A percentile compares a stretch with the other conserved stretches of the same genome.
phyloP scores from a whole-genome alignment of 2,329 filamentous ascomycete species.

The Cercospora sp. region DNA sequence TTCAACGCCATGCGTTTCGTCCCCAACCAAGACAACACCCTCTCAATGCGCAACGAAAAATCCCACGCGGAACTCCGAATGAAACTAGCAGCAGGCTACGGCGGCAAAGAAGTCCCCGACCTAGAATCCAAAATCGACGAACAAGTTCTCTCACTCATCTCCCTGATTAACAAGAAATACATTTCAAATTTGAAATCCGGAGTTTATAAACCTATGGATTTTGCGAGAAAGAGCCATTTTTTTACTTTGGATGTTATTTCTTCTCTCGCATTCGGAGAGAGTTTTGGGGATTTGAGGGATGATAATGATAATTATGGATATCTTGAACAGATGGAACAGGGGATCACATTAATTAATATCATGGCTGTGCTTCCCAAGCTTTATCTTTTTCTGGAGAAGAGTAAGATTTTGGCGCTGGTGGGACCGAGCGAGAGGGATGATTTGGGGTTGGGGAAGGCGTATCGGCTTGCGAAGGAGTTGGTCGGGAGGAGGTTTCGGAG shows the following conservation, averaged over 20 bases:
- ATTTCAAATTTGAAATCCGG: neutral
- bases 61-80: slow-evolving; percentile 7
- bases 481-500: neutral
- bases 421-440: slow-evolving; percentile 13
- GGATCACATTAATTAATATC: slow-evolving; percentile 6
- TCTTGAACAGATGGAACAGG: slow-evolving; percentile 7
- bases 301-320: slow-evolving; percentile 11
- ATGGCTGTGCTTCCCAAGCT: slow-evolving; percentile 14
- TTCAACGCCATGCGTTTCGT: slow-evolving; percentile 16
- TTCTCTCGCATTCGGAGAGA: slow-evolving; percentile 17
- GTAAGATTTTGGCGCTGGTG: slow-evolving; percentile 7
- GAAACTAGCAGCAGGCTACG: slow-evolving; percentile 17
- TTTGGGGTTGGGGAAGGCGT: slow-evolving; percentile 12
- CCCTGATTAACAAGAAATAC: slow-evolving; percentile 15
- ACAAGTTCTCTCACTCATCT: slow-evolving; percentile 11
- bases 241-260: slow-evolving; percentile 21
- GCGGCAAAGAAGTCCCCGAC: slow-evolving; percentile 17
- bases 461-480: slow-evolving; percentile 6
- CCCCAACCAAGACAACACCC: slow-evolving; percentile 16
- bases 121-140: slow-evolving; percentile 11
- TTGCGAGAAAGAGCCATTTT: slow-evolving; percentile 14
- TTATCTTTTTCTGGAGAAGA: slow-evolving; percentile 15
- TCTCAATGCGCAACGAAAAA: slow-evolving; percentile 11
- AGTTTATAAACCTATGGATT: slow-evolving; percentile 12
- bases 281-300: slow-evolving; percentile 11